Conservation (phyloP, 1,284 basidiomycete genomes). For the Thecaphora frezii region DNA sequence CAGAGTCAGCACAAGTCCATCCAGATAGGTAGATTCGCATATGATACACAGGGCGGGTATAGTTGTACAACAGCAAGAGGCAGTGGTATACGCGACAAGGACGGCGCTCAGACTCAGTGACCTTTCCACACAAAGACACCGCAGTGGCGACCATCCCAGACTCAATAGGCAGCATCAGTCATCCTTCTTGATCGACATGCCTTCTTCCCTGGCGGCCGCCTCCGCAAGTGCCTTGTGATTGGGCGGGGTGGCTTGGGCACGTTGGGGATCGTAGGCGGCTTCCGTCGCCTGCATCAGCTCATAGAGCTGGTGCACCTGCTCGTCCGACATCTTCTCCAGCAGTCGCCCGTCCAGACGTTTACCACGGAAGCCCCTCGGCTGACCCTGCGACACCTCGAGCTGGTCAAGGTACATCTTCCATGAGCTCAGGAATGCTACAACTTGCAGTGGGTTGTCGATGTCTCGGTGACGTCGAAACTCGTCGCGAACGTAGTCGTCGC, state of each 20-base stretch:
- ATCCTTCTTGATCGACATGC: conserved; percentile 30
- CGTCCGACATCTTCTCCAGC: conserved; percentile 54
- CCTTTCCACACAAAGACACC: too few species aligned
- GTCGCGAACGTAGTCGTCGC: conserved; percentile 58
- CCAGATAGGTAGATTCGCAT: too few species aligned
- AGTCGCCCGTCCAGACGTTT: conserved; percentile 38
- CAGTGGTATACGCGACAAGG: too few species aligned
- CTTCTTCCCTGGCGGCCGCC: conserved; percentile 26
- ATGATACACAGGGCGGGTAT: too few species aligned
- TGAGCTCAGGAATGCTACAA: conserved; percentile 55
- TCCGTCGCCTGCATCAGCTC: conserved; percentile 51
- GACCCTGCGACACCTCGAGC: conserved; percentile 36
- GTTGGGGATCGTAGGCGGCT: conserved; percentile 46
- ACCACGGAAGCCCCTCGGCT: conserved; percentile 30
- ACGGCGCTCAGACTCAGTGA: too few species aligned
- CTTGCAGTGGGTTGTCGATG: conserved; percentile 56
- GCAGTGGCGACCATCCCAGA: too few species aligned
- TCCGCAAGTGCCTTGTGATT: conserved; percentile 23
- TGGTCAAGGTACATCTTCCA: conserved; percentile 59
- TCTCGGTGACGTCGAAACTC: conserved; percentile 51
- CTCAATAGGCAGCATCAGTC: too few species aligned
- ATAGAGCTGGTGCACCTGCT: conserved; percentile 59
- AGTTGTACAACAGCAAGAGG: too few species aligned
- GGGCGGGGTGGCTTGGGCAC: conserved; percentile 33
- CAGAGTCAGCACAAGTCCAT: too few species aligned